Base-by-base conservation (phyloP, 2,329 filamentous ascomycete species). In the Fusarium sp. region DNA sequence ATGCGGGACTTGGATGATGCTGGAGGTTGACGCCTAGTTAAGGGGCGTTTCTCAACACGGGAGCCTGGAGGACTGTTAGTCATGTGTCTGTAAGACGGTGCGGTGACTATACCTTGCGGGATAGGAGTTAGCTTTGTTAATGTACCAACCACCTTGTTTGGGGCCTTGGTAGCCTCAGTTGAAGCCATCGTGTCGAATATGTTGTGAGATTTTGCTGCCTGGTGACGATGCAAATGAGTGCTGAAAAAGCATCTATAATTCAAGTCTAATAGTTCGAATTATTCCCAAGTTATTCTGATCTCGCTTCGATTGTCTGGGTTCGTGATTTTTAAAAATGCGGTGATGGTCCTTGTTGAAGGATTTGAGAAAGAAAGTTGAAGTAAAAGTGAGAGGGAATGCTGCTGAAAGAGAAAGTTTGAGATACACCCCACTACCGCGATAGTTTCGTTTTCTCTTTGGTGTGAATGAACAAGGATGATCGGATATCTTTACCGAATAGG, bases 31-130 rank as follows among this genome's bases (percentile, higher is more conserved):
- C 69, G 75, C 59, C 77, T 71, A 61, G 73, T 71, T 37, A 82
- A 72, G 5, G 82, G 80, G 9, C 82, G 79, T 67, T 83, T 83
- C 47, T 78, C 79, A 60, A 86, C 68, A 45, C 74, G 81, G 52
- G 76, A 72, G 61, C 81, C 83, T 85, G 59, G 21, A 19, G 8
- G 15, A 13, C 35, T 39, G 14, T 49, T 46, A 53, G 62, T 46
- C 46, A 27, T 11, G 38, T 8, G 19, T 21, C 9, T 14, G n/a
- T 17, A 6, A 33, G 37, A 33, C 25, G 13, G 9, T 33, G 9
- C 14, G n/a, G 19, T 3, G 9, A 21, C 7, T 4, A 2, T 68
- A 73, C 75, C 74, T 62, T 74, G 64, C 21, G 76, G 69, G 6
- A 80, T 63, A 13, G 70, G 67, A 14, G 73, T 57, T 0, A 80